Evolutionary conservation across 2,329 filamentous ascomycete genomes (phyloP), one percentile per base, ranked within the genome.

Genomic region (Xylariaceae sp.): DNA sequence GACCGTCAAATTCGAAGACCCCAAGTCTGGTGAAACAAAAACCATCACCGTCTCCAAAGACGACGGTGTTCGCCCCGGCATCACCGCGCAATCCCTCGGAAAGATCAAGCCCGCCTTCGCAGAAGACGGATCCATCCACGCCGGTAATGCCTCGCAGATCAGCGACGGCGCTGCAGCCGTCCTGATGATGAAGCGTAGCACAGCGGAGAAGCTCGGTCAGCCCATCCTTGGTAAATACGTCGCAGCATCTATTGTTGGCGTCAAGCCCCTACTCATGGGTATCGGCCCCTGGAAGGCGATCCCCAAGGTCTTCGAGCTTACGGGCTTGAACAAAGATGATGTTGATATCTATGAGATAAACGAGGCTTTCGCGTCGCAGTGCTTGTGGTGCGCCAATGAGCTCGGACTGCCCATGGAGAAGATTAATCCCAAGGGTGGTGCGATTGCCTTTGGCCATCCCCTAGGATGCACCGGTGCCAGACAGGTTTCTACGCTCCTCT

Each of bases 311-410:
- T 86, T 97, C 51, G 82, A 89, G 69, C 92, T 94, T 71, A 89
- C 92, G 0, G 91, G 92, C 54, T 84, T 99, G 63, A 79, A 78
- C 69, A 90, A 87, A 73, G 87, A 96, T 51, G 93, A 97, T 62
- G 90, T 99, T 31, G 94, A 97, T 70, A 93, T 97, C 67, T 97
- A 83, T 67, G 94, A 99, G 82, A 97, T 99, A 81, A 99, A 99
- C 78, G 94, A 99, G 82, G 94, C 94, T 1, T 99, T 99, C 71
- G 94, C 94, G 31, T 89, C 84, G 58, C 93, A 97, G 80, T 96
- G 90, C 73, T 73, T 97, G 60, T 97, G 89, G 88, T 97, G 91
- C 72, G 84, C 89, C 58, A 89, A 94, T 66, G 86, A 97, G 78
- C 82, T 99, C 18, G 87, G 87, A 42, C 75, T 99, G 28, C 88